Conservation (phyloP, 768 basidiomycete species). For the Tylopilus sp. region DNA sequence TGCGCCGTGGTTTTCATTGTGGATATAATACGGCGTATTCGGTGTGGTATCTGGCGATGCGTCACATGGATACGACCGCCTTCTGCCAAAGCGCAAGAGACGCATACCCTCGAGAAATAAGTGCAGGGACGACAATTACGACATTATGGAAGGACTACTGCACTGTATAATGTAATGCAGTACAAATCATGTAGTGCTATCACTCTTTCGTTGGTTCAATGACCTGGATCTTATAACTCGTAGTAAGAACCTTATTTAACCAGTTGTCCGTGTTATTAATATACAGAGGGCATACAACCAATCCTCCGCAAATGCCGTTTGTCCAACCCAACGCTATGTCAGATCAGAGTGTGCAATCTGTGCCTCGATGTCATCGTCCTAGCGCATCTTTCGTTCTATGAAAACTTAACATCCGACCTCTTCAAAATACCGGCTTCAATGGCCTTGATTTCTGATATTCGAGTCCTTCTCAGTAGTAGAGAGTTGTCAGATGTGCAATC, state of each 20-base stretch:
- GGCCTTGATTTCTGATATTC: slow-evolving; percentile 28
- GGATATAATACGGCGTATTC: slow-evolving; percentile 3
- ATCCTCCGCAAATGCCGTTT: background rate
- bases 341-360: too few species aligned
- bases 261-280: background rate
- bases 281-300: background rate
- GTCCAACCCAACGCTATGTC: too few species aligned
- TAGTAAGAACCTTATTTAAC: background rate
- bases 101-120: slow-evolving; percentile 1
- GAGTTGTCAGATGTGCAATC: background rate
- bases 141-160: background rate
- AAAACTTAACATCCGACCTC: slow-evolving; percentile 17
- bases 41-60: slow-evolving; percentile 14
- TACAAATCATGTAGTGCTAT: slow-evolving; percentile 3
- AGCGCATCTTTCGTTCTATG: background rate
- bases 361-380: background rate
- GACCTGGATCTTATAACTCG: background rate
- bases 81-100: slow-evolving; percentile 10
- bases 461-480: background rate
- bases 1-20: slow-evolving; percentile 16
- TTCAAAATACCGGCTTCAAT: slow-evolving; percentile 28
- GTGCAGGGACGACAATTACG: background rate
- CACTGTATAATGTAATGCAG: slow-evolving; percentile 2
- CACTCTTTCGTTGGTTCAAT: background rate
- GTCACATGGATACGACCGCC: slow-evolving; percentile 11